Percentiles rank a stretch among this genome's conserved stretches.
These are phyloP conservation scores for Pyrrhoderma noxium DNA, from an alignment of 1,284 basidiomycete species.

Conservation along the genomic window DNA sequence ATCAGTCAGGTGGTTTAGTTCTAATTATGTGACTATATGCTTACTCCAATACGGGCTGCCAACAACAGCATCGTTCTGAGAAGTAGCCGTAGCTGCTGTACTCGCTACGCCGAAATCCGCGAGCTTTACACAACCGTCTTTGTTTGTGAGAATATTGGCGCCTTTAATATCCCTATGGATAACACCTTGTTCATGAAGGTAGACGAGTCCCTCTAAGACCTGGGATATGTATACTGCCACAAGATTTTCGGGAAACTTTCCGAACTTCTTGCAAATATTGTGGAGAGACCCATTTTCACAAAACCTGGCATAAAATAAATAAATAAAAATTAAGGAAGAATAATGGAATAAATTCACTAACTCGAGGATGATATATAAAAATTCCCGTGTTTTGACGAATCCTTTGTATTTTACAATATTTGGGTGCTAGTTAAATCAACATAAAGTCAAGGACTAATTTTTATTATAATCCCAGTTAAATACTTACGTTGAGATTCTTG, in stretches of 20 bases:
- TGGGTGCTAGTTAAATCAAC: conserved; percentile 46
- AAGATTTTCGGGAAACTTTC: conserved; percentile 94
- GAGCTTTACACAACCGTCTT: conserved; percentile 93
- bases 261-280: conserved; percentile 93
- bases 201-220: conserved; percentile 86
- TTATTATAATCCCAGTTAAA: not conserved
- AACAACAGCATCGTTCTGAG: conserved; percentile 77
- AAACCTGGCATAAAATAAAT: conserved; percentile 45
- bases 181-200: conserved; percentile 95
- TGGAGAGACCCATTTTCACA: conserved; percentile 98
- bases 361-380: conserved; percentile 95
- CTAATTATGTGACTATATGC: conserved; percentile 26
- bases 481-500: conserved; percentile 85
- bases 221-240: conserved; percentile 96
- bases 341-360: conserved; percentile 30
- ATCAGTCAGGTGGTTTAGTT: conserved; percentile 22
- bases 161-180: conserved; percentile 99
- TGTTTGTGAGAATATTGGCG: conserved; percentile 96
- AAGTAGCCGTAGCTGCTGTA: conserved; percentile 58
- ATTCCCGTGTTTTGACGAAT: conserved; percentile 91
- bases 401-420: conserved; percentile 99
- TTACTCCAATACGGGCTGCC: conserved; percentile 96
- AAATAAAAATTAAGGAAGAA: conserved; percentile 6
- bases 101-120: conserved; percentile 92
- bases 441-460: not conserved